Evolutionary conservation across 2,329 filamentous ascomycete genomes (phyloP).

Genomic region (Aspergillus vadensis): DNA sequence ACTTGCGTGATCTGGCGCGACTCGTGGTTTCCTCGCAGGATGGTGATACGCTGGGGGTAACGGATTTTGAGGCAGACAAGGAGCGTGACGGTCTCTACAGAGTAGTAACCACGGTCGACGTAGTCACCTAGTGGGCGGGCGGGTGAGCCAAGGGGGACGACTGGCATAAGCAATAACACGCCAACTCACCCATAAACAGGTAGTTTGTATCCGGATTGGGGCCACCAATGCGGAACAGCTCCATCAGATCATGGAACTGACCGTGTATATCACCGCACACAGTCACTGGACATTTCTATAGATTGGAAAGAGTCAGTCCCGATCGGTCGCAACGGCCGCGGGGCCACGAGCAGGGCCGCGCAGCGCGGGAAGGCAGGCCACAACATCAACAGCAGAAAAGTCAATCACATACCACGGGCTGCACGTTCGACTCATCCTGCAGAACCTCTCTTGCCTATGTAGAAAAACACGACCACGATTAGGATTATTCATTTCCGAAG

Average conservation of each 20-base stretch:
- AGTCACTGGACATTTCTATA: slow-evolving; percentile 94
- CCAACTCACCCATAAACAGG: slow-evolving; percentile 86
- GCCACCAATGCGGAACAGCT: slow-evolving; percentile 98
- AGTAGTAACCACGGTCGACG: slow-evolving; percentile 98
- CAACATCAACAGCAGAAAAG: slow-evolving; percentile 20
- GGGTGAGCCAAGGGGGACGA: slow-evolving; percentile 1
- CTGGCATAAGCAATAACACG: slow-evolving; percentile 1
- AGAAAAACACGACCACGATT: slow-evolving; percentile 20
- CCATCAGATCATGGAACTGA: slow-evolving; percentile 98
- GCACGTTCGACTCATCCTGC: slow-evolving; percentile 97
- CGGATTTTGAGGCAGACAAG: slow-evolving; percentile 96
- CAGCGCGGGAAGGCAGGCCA: slow-evolving; percentile 12
- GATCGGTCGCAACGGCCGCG: slow-evolving; percentile 14
- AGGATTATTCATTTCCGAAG: not conserved
- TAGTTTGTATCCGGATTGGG: slow-evolving; percentile 99
- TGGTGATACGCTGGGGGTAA: slow-evolving; percentile 96
- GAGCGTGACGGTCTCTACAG: slow-evolving; percentile 94
- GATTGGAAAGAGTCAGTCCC: slow-evolving; percentile 23
- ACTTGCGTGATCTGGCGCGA: slow-evolving; percentile 98
- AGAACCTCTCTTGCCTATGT: slow-evolving; percentile 87
- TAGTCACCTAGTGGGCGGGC: slow-evolving; percentile 72
- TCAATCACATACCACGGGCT: slow-evolving; percentile 78
- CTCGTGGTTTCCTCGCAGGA: slow-evolving; percentile 98
- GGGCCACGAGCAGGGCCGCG: slow-evolving; percentile 10
- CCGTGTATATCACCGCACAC: slow-evolving; percentile 99